phyloP scores from a whole-genome alignment of 2,329 filamentous ascomycete species.

The Neonectria coccinea region DNA sequence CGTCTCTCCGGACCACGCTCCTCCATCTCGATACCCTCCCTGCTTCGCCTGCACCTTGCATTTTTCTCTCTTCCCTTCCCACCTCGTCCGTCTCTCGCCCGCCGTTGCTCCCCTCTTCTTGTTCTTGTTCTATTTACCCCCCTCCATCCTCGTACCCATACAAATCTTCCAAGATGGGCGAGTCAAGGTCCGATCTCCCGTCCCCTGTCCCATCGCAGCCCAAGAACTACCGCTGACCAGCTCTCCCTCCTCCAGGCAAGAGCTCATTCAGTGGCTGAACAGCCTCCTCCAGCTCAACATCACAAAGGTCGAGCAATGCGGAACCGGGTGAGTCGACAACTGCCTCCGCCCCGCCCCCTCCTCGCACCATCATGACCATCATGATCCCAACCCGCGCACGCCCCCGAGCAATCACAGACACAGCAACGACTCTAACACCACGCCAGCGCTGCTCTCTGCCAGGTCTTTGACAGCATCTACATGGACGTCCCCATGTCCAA shows the following conservation, averaged over 20 bases:
- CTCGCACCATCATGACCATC: conserved; percentile 37
- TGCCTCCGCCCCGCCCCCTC: conserved; percentile 45
- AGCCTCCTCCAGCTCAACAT: conserved; percentile 97
- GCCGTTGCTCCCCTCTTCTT: conserved; percentile 17
- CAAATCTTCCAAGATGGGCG: conserved; percentile 57
- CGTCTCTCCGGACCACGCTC: conserved; percentile 10
- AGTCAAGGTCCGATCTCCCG: conserved; percentile 57
- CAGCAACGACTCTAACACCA: conserved; percentile 6
- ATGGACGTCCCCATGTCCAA: conserved; percentile 93
- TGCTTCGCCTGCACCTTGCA: conserved; percentile 24
- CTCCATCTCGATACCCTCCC: conserved; percentile 24
- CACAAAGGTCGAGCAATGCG: conserved; percentile 98
- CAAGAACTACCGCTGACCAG: conserved; percentile 17
- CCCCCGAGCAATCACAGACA: conserved; percentile 26
- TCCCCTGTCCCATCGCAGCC: conserved; percentile 10
- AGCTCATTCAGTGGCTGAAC: conserved; percentile 96
- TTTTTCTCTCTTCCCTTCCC: conserved; percentile 18
- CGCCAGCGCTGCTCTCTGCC: conserved; percentile 88
- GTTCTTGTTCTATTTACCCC: conserved; percentile 22
- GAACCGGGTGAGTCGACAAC: conserved; percentile 80
- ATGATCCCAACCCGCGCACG: conserved; percentile 28
- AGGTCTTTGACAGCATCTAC: conserved; percentile 99
- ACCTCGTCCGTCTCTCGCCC: conserved; percentile 9
- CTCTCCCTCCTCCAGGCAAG: conserved; percentile 75
- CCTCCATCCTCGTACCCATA: conserved; percentile 21